Base-by-base conservation (phyloP, 306 rosid genomes). In the Trichosanthes truncata region DNA sequence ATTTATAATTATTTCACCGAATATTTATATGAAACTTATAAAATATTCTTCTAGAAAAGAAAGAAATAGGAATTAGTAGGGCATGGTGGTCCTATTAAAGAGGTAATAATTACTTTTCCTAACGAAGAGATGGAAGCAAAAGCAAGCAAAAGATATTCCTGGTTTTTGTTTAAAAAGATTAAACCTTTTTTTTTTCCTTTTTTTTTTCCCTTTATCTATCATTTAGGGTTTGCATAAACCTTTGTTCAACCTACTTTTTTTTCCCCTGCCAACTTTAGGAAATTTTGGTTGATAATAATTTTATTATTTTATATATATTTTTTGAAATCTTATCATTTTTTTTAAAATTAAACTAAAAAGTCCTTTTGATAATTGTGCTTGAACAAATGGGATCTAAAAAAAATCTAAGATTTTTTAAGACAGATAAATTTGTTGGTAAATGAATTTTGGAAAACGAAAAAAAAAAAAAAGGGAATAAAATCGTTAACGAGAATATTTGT, bases 61-160 rank as follows among this genome's bases (percentile, higher is more conserved):
- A 69, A 69, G 1, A 3, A 69, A 36, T 9, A 20, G 7, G 74
- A n/a, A 40, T 51, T 1, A 10, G 76, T 69, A 69, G 76, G 52
- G 76, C 55, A 41, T 40, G 35, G 74, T 69, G 76, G 76, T 69
- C 52, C 35, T 40, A 69, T 43, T 43, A 40, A 69, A 69, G 35
- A 40, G 43, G 36, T 69, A 69, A 69, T 41, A 69, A 69, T 41
- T 41, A 40, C 35, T 43, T 69, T 43, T 14, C 76, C n/a, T 41
- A 69, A 21, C 53, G 23, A 41, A 69, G 35, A n/a, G 33, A n/a
- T 69, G 17, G 74, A 40, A 67, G 74, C 51, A 67, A 65, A 63
- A 63, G 71, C 45, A 66, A 66, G 48, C 45, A 66, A 69, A 69
- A 69, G 76, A 38, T 67, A 67, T 40, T 67, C 74, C 52, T 6